Evolutionary conservation across 495 filamentous ascomycete genomes (phyloP).

Genomic region (Penicillium paxilli): DNA sequence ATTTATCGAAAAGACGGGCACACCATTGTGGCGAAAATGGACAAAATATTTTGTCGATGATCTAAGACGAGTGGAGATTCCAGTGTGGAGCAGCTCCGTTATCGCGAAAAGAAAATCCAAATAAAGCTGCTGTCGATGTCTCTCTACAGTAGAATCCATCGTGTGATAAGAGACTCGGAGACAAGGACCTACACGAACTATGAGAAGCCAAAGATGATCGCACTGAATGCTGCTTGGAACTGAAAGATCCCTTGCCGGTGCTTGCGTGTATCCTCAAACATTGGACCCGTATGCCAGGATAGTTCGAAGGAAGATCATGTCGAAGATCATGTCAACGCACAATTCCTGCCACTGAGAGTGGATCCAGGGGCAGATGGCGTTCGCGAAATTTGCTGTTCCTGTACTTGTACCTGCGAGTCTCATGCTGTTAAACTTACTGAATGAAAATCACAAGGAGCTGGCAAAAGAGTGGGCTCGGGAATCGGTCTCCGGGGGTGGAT

Average conservation of each 20-base stretch:
- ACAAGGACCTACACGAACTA: neutral
- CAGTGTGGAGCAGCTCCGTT: constrained; percentile 9
- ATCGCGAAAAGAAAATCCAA: constrained; percentile 3
- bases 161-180: neutral
- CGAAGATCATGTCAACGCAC: neutral
- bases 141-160: no score
- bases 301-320: neutral
- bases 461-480: neutral
- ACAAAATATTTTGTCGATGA: constrained; percentile 15
- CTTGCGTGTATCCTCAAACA: constrained; percentile 10
- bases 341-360: constrained; percentile 1
- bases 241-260: constrained; percentile 9
- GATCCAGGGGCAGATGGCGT: constrained; percentile 8
- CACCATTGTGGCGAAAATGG: constrained; percentile 20
- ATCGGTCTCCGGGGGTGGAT: neutral
- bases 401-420: neutral
- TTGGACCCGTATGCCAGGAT: neutral
- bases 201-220: neutral
- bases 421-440: neutral
- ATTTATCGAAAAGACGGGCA: constrained; percentile 6
- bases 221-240: neutral
- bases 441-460: neutral
- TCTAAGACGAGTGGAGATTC: constrained; percentile 12
- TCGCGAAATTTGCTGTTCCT: neutral
- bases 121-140: neutral